Base-by-base conservation (phyloP, 2,329 filamentous ascomycete genomes). In the Passalora sequoiae region DNA sequence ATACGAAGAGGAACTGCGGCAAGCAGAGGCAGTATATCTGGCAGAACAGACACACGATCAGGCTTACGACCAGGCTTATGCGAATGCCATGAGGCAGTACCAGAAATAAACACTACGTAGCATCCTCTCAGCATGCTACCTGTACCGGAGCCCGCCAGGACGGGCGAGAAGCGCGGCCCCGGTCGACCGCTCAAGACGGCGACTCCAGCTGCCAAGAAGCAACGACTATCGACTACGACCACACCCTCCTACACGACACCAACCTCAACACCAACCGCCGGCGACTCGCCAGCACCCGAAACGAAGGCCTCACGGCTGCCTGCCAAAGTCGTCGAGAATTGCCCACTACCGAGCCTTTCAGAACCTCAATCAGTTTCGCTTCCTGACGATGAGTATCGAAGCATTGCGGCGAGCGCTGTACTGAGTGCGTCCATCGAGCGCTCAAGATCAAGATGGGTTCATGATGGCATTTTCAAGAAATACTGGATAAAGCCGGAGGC, bases 401-500 rank as follows among this genome's bases (percentile, higher is more conserved):
- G 79, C 17, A 74, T 89, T 29, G 76, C 80, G 44, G 83, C 88
- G 56, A 88, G 86, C 65, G 84, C 83, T 53, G 84, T 91, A 15
- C 71, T 91, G 45, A 74, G 77, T 56, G 83, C 89, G 54, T 87
- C 86, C 2, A 73, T 92, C 19, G 69, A 77, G 38, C 76, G 84
- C 58, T 92, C 86, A 57, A 81, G 84, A 46, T 74, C 81, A 44
- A 79, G 76, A 74, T 89, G 84, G 84, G 75, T 84, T 17, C 76
- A 71, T 53, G 82, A 83, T 21, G 65, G 64, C 12, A 74, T 88
- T 36, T 86, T 89, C 55, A 81, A 87, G 55, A 84, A 80, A 57
- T 88, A 84, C 63, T 89, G 84, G 84, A 77, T 80, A 6, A 88
- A 88, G 60, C 83, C 84, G 3, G 70, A 70, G 30, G 84, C 83